Base-by-base conservation (phyloP, 805 yeast genomes). In the Saccharomycopsis sp. region DNA sequence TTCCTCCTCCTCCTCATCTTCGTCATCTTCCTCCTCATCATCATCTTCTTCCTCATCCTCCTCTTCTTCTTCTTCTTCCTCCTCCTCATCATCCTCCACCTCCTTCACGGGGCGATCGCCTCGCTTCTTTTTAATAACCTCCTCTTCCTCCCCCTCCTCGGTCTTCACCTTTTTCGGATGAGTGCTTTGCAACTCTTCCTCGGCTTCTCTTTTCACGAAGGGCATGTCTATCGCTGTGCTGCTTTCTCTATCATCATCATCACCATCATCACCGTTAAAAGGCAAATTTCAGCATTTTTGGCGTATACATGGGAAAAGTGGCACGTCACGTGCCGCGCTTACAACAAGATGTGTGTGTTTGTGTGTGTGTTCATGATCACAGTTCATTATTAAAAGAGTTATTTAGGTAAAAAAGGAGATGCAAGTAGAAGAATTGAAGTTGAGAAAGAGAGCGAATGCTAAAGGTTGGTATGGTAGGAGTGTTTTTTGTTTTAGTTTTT, bases 1-100 rank as follows among this genome's bases (percentile, higher is more conserved):
- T 22, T 51, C 54, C 9, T 35, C 53, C 55, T 59, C 40, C 55
- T 42, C 57, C 7, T 50, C 50, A 13, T 49, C 52, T 7, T 45
- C 41, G 35, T 56, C 60, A 5, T 53, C 50, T 30, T 46, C 50
- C 35, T 53, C 52, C 18, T 49, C 54, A 5, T 49, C 54, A 5
- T 50, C 51, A 17, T 48, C 53, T 7, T 47, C 53, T 7, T 50
- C 51, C n/a, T 25, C 27, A 34, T 43, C 22, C 12, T 33, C 51
- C 19, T 48, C 53, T 8, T 48, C 53, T 5, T 50, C 52, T 12
- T 45, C 51, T 12, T 42, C 47, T 8, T 43, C 53, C 9, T 40
- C 41, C 7, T 41, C 50, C 6, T 27, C 36, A 8, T 25, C 22
- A 8, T 20, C 27, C 27, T 25, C 36, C 15, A 33, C 40, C 32